These are phyloP conservation scores for Lichina pygmaea DNA, from an alignment of 495 filamentous ascomycete genomes.

Conservation along the genomic window DNA sequence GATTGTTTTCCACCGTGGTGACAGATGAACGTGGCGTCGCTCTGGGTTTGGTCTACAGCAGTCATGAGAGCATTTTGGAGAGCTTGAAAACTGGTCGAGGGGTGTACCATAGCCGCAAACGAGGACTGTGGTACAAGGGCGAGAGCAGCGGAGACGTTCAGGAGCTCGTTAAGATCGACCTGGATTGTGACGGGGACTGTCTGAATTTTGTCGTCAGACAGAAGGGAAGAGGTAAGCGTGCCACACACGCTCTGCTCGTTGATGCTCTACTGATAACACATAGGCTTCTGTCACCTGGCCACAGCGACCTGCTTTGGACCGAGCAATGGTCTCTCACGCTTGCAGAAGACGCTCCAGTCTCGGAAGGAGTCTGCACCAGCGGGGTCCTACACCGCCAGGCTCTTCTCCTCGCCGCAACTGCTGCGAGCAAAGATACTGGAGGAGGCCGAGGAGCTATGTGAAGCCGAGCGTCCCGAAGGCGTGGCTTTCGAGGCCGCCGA, in stretches of 20 bases:
- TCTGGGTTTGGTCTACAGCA: constrained; percentile 82
- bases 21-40: constrained; percentile 67
- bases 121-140: constrained; percentile 91
- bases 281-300: constrained; percentile 83
- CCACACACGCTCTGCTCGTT: not conserved
- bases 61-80: constrained; percentile 62
- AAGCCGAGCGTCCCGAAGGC: constrained; percentile 53
- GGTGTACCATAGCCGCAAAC: constrained; percentile 86
- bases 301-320: constrained; percentile 79
- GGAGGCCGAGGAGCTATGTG: constrained; percentile 82
- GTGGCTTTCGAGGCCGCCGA: constrained; percentile 87
- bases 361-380: constrained; percentile 58
- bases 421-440: constrained; percentile 93
- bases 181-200: constrained; percentile 86
- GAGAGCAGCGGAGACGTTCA: constrained; percentile 83
- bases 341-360: constrained; percentile 59
- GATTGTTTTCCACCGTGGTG: constrained; percentile 65
- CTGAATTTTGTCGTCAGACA: constrained; percentile 72
- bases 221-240: constrained; percentile 35
- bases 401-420: constrained; percentile 79
- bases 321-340: constrained; percentile 49
- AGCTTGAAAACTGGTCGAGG: constrained; percentile 68
- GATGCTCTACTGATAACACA: not conserved
- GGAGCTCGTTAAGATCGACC: constrained; percentile 54
- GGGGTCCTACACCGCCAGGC: constrained; percentile 76